A percentile compares a stretch with the other conserved stretches of the same genome.
Evolutionary conservation across 1,284 basidiomycete genomes (phyloP).

Genomic region (Tylopilus orsonianus): DNA sequence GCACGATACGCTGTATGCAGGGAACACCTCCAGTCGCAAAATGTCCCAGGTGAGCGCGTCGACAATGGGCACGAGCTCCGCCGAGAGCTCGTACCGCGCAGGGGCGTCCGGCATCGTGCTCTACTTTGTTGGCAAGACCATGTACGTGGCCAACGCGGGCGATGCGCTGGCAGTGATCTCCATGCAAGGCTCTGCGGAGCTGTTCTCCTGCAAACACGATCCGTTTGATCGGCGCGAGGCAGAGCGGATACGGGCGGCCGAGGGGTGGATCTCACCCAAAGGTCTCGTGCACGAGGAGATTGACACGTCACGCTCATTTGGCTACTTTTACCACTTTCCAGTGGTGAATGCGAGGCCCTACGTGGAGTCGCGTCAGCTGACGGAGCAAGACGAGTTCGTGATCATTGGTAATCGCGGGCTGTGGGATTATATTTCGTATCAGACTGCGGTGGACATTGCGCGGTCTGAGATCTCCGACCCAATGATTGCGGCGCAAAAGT

Average conservation of each 20-base stretch:
- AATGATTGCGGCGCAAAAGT: constrained; percentile 96
- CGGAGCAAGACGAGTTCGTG: constrained; percentile 92
- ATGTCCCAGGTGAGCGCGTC: constrained; percentile 64
- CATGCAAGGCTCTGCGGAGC: constrained; percentile 73
- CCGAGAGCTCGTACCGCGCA: constrained; percentile 53
- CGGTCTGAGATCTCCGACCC: constrained; percentile 84
- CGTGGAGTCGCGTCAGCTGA: constrained; percentile 69
- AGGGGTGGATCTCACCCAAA: constrained; percentile 96
- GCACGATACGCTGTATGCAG: constrained; percentile 60
- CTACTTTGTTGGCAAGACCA: constrained; percentile 79
- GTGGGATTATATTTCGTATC: constrained; percentile 94
- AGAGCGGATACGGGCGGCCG: constrained; percentile 83
- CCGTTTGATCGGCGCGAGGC: constrained; percentile 90
- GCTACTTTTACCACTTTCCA: constrained; percentile 90
- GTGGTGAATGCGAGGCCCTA: constrained; percentile 90
- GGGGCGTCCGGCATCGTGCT: constrained; percentile 88
- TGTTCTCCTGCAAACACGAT: constrained; percentile 84
- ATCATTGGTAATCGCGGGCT: constrained; percentile 93
- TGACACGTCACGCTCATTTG: constrained; percentile 91
- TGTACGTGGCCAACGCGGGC: constrained; percentile 92
- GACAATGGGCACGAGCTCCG: constrained; percentile 33
- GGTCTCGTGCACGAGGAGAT: constrained; percentile 93
- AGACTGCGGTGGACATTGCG: constrained; percentile 97
- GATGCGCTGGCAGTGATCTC: constrained; percentile 90
- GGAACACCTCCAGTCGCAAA: constrained; percentile 52